Percentiles rank a stretch among this genome's conserved stretches.
Conservation (phyloP, 768 basidiomycete genomes). For the Amanita subjunquillea region DNA sequence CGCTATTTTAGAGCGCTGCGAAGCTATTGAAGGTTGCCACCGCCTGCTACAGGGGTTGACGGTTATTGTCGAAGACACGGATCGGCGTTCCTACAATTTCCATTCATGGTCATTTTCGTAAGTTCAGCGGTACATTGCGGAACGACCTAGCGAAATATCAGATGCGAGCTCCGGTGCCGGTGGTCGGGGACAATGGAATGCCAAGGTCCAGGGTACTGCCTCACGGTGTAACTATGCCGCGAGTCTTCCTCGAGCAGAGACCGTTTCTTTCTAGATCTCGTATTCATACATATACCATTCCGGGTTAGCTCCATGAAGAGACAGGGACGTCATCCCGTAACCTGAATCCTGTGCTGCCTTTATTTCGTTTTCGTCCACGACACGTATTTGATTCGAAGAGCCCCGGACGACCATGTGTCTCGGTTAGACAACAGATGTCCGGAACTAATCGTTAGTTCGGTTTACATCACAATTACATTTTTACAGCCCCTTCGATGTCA, state of each 20-base stretch:
- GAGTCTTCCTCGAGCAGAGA: neutral
- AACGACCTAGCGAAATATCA: neutral
- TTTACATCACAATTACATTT: too few relatives aligned
- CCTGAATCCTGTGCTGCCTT: constrained; percentile 3
- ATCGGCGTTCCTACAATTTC: neutral
- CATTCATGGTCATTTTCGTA: neutral
- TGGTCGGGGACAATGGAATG: neutral
- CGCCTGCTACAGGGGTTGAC: neutral
- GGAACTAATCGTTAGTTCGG: too few relatives aligned
- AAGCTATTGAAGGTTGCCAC: neutral
- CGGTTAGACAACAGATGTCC: too few relatives aligned
- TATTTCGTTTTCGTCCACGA: neutral
- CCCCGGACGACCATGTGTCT: neutral
- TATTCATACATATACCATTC: neutral
- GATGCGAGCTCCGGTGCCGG: neutral
- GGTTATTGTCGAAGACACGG: neutral
- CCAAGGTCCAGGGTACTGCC: neutral
- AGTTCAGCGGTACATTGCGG: neutral
- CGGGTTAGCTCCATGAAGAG: neutral
- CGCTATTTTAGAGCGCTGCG: neutral
- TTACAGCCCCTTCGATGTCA: neutral
- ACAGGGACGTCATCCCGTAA: neutral
- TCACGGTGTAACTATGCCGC: neutral
- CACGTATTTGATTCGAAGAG: neutral
- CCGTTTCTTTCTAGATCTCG: too few relatives aligned